Base-by-base conservation (phyloP, 441 rosid genomes). In the Adansonia gregorii region DNA sequence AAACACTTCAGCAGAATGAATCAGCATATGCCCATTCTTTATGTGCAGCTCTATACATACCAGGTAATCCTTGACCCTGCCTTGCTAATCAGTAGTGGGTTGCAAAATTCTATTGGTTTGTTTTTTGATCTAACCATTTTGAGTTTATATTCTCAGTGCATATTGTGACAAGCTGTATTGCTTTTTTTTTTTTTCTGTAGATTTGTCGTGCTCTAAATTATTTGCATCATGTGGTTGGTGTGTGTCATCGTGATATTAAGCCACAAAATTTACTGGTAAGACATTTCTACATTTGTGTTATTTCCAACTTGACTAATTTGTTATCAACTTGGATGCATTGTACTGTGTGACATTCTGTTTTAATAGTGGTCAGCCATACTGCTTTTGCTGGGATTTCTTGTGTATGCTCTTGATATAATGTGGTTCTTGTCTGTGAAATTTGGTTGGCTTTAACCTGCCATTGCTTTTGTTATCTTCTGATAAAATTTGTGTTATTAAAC, bases 241-340 rank as follows among this genome's bases (percentile, higher is more conserved):
- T 90, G 60, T 92, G 96, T 77, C 98, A 94, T 56, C 96, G 97
- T 75, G 98, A 94, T 82, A 91, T 94, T 65, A 94, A 94, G 87
- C 98, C 98, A 0, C 98, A 91, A 72, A 94, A 94, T 79, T 84
- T 94, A 66, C 80, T 94, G 91, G 98, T 93, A 82, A 79, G 85
- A 58, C 72, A 77, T 75, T 73, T 55, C 22, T 51, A 55, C 58
- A 78, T 68, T 74, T 75, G 35, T 19, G 17, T 9, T 49, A 35
- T 71, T 31, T 14, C 17, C 2, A 55, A 55, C 24, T 17, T 39
- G 75, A 11, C 52, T 39, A 72, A 17, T 39, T 52, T 39, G 17
- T 39, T 39, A 55, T 19, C 35, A 55, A 72, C 64, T 72, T 55
- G 65, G 41, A 19, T 35, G 19, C 64, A 19, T 49, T 72, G 55